Base-by-base conservation (phyloP, 1,284 basidiomycete genomes). In the Ceraceosorus guamensis region DNA sequence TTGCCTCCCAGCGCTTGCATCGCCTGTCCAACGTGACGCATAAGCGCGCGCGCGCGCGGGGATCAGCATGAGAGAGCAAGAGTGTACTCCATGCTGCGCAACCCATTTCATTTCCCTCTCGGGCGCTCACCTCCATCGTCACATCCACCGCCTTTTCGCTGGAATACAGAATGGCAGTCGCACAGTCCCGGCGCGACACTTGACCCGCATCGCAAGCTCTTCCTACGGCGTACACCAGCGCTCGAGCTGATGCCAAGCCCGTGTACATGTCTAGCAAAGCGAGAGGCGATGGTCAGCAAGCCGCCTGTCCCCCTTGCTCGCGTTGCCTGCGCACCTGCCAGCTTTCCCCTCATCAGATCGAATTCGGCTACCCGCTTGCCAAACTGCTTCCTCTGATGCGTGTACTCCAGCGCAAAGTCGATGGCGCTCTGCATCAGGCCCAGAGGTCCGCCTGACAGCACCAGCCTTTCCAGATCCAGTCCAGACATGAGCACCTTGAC, bases 401-500 rank as follows among this genome's bases (percentile, higher is more conserved):
- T 83, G 74, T 96, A 96, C 69, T 88, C 85, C 2, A 92, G 80
- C 2, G 89, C 85, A 65, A 87, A 82, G 77, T 95, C 89, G 71
- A 95, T 91, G 2, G 91, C 89, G 3, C 89, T 86, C 78, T 96
- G 92, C 89, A 92, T 93, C 60, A 96, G 48, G 11, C 82, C 83
- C 16, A 85, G 71, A 6, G 87, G 87, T 6, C 88, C 92, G 48
- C 91, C 91, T 61, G 87, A 88, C 46, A 96, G 80, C 6, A 96
- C 91, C 32, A 96, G 82, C 33, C 92, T 83, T 74, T 96, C 91
- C 50, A 95, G 81, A 75, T 96, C 91, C 37, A 96, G 80, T 0
- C 91, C 92, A 32, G 87, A 89, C 91, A 96, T 96, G 46, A 96
- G 83, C 2, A 96, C 91, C 1, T 82, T 82, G 1, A 85, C 91